These are phyloP conservation scores for Cyberlindnera lachancei DNA, from an alignment of 805 yeast species.

Conservation along the genomic window DNA sequence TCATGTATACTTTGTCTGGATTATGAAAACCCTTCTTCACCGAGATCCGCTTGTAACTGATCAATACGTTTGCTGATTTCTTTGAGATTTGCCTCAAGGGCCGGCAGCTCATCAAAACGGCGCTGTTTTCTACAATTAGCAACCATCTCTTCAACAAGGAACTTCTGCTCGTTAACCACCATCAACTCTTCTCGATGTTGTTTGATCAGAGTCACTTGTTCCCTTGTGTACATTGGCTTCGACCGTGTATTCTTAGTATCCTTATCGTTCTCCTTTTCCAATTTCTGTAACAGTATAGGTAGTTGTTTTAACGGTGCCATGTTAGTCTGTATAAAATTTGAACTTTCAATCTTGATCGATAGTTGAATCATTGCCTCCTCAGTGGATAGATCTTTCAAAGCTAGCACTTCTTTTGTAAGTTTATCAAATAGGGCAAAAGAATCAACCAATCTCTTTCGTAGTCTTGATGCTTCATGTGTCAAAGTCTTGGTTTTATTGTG, in stretches of 20 bases:
- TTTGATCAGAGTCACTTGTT: constrained; percentile 48
- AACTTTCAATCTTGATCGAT: constrained; percentile 50
- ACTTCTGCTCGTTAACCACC: constrained; percentile 82
- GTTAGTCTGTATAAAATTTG: constrained; percentile 57
- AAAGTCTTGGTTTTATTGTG: constrained; percentile 23
- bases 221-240: constrained; percentile 21
- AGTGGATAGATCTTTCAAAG: constrained; percentile 25
- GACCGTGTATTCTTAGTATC: constrained; percentile 11
- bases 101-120: constrained; percentile 66
- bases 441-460: constrained; percentile 39
- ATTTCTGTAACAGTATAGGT: constrained; percentile 36
- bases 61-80: constrained; percentile 5
- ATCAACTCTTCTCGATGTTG: constrained; percentile 64
- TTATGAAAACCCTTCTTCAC: constrained; percentile 41
- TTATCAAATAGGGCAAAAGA: constrained; percentile 45
- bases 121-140: constrained; percentile 55
- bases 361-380: constrained; percentile 41
- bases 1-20: too few relatives aligned
- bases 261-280: constrained; percentile 9
- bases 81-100: constrained; percentile 48
- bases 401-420: constrained; percentile 36
- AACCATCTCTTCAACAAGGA: constrained; percentile 59
- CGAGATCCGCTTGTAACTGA: constrained; percentile 36
- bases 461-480: constrained; percentile 29
- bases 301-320: constrained; percentile 56